Conservation (phyloP, 345 rosid species). For the Cardamine chenopodiifolia region DNA sequence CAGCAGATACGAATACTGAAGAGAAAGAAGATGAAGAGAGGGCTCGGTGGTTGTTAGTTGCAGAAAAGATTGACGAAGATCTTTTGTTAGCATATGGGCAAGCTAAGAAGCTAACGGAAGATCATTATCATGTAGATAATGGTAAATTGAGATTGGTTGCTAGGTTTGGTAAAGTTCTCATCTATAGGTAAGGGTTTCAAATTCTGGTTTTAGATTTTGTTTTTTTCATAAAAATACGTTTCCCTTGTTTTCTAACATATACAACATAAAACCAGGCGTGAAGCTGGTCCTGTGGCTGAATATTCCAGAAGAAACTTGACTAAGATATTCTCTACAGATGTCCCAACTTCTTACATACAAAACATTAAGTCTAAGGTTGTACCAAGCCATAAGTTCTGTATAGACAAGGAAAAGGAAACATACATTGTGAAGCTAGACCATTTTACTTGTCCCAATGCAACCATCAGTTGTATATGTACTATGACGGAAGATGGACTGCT, state of each 20-base stretch:
- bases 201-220: slow-evolving; percentile 15
- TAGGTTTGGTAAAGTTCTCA: slow-evolving; percentile 59
- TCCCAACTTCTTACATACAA: slow-evolving; percentile 51
- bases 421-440: slow-evolving; percentile 60
- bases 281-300: slow-evolving; percentile 42
- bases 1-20: slow-evolving; percentile 26
- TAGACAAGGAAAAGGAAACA: slow-evolving; percentile 50
- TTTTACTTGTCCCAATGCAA: slow-evolving; percentile 34
- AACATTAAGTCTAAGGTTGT: slow-evolving; percentile 43
- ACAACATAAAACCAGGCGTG: slow-evolving; percentile 8
- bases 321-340: slow-evolving; percentile 45
- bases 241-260: neutral
- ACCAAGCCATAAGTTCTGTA: slow-evolving; percentile 45
- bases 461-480: slow-evolving; percentile 61
- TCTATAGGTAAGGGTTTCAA: slow-evolving; percentile 47
- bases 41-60: slow-evolving; percentile 49
- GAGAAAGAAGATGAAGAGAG: neutral
- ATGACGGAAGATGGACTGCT: slow-evolving; percentile 52
- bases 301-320: slow-evolving; percentile 31
- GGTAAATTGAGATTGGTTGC: slow-evolving; percentile 50
- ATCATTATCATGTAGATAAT: neutral
- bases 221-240: neutral
- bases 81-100: slow-evolving; percentile 47
- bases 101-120: slow-evolving; percentile 38
- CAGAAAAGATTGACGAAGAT: slow-evolving; percentile 54